These are phyloP conservation scores for Adansonia grandidieri DNA, from an alignment of 441 rosid genomes.

Conservation along the genomic window DNA sequence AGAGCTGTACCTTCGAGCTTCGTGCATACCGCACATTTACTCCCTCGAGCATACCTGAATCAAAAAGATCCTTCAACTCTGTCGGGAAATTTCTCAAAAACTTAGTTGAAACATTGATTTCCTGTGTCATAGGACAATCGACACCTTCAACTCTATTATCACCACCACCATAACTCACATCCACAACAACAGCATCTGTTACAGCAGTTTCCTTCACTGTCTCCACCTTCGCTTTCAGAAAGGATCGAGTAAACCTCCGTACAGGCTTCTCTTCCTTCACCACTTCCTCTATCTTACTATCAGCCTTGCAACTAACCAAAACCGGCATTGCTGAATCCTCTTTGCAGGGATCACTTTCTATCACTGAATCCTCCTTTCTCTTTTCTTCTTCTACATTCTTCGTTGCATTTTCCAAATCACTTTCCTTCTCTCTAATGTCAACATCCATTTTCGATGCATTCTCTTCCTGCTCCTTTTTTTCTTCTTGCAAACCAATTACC, in stretches of 20 bases:
- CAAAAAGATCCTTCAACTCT: conserved; percentile 70
- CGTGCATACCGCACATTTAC: conserved; percentile 63
- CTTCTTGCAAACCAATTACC: not conserved
- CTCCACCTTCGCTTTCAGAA: conserved; percentile 50
- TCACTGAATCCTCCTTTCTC: conserved; percentile 12
- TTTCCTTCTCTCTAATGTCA: not conserved
- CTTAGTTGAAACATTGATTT: conserved; percentile 41
- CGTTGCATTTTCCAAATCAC: not conserved
- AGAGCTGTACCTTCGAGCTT: conserved; percentile 55
- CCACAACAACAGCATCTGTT: conserved; percentile 30
- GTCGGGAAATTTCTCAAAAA: conserved; percentile 52
- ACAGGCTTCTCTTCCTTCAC: conserved; percentile 34
- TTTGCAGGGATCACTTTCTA: not conserved
- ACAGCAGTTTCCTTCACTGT: conserved; percentile 16
- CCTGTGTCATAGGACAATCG: conserved; percentile 38
- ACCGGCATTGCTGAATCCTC: not conserved
- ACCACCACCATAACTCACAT: conserved; percentile 25
- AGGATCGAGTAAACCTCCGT: conserved; percentile 82
- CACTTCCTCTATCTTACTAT: conserved; percentile 35
- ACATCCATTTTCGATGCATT: conserved; percentile 13
- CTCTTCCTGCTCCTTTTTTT: conserved; percentile 17
- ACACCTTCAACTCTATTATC: conserved; percentile 30
- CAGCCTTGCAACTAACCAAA: conserved; percentile 32
- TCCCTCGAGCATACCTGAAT: conserved; percentile 81
- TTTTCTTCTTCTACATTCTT: conserved; percentile 4